Percentiles rank a stretch among this genome's conserved stretches.
phyloP scores from a whole-genome alignment of 1,284 basidiomycete species.

The Macrocystidia cucumis region DNA sequence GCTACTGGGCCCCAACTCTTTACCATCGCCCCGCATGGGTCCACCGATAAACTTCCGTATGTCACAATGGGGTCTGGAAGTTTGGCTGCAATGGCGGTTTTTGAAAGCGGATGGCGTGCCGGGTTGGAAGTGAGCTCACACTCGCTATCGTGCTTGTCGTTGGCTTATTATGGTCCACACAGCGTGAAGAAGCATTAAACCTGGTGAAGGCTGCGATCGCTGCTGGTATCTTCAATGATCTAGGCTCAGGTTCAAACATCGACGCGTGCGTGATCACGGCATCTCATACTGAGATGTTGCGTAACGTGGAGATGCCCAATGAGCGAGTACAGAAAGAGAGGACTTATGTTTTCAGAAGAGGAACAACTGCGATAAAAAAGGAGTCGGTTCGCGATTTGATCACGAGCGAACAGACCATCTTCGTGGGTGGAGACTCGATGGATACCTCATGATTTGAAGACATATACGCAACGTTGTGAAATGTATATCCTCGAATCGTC shows the following conservation, averaged over 20 bases:
- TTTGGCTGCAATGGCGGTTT: slow-evolving; percentile 97
- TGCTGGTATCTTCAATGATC: slow-evolving; percentile 98
- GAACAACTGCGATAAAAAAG: slow-evolving; percentile 84
- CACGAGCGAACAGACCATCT: slow-evolving; percentile 61
- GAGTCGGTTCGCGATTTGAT: slow-evolving; percentile 71
- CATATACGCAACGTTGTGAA: too few species aligned
- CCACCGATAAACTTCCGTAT: slow-evolving; percentile 97
- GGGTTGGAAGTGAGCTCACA: slow-evolving; percentile 63
- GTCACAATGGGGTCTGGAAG: slow-evolving; percentile 98
- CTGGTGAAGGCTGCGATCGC: slow-evolving; percentile 87
- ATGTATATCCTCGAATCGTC: too few species aligned
- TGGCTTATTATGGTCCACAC: slow-evolving; percentile 6
- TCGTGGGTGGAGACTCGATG: slow-evolving; percentile 60
- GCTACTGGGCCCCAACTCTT: slow-evolving; percentile 91
- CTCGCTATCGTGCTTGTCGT: slow-evolving; percentile 4
- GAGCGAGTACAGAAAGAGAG: slow-evolving; percentile 80
- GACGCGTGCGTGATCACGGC: slow-evolving; percentile 95
- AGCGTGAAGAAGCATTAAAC: slow-evolving; percentile 79
- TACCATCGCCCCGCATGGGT: slow-evolving; percentile 95
- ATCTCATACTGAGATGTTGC: slow-evolving; percentile 76
- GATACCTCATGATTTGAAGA: slow-evolving; percentile 46
- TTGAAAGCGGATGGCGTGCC: slow-evolving; percentile 84
- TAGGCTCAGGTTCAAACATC: slow-evolving; percentile 96
- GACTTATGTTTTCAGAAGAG: slow-evolving; percentile 77
- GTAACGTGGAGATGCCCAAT: slow-evolving; percentile 92